Evolutionary conservation across 2,329 filamentous ascomycete species (phyloP).

Genomic region (Thielaviopsis populi): DNA sequence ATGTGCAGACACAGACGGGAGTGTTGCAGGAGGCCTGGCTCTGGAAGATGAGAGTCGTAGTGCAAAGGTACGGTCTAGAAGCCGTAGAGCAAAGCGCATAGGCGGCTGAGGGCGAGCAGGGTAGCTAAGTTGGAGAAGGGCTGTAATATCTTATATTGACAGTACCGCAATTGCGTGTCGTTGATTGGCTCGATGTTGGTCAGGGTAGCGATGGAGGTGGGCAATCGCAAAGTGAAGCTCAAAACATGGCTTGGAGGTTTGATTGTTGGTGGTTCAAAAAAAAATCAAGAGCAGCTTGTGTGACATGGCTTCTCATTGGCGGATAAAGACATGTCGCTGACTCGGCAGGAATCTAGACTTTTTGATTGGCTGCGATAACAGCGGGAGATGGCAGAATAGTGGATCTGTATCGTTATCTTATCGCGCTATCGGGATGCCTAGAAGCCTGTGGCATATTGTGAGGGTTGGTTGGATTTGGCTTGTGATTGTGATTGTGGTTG

Average conservation of each 20-base stretch:
- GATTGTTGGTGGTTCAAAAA: not conserved
- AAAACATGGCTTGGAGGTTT: too few species aligned
- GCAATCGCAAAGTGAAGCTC: too few species aligned
- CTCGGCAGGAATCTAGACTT: not conserved
- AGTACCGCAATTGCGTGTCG: too few species aligned
- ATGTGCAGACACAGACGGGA: not conserved
- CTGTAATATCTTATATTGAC: too few species aligned
- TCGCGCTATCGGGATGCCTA: not conserved
- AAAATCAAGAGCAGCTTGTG: not conserved
- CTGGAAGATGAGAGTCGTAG: not conserved
- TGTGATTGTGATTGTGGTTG: not conserved
- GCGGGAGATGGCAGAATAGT: not conserved
- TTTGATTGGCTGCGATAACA: constrained; percentile 11
- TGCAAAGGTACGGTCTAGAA: constrained; percentile 5
- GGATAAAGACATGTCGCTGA: not conserved
- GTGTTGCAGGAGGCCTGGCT: not conserved
- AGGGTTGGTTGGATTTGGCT: not conserved
- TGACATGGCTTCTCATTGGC: not conserved
- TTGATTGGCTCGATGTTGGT: not conserved
- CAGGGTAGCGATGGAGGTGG: too few species aligned
- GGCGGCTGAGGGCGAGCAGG: not conserved
- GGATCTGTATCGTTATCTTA: not conserved
- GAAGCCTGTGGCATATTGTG: not conserved
- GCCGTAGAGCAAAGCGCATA: constrained; percentile 4
- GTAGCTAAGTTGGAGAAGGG: not conserved